A percentile compares a stretch with the other conserved stretches of the same genome.
phyloP scores from a whole-genome alignment of 179 eudicot species.

The Gypsophila paniculata region DNA sequence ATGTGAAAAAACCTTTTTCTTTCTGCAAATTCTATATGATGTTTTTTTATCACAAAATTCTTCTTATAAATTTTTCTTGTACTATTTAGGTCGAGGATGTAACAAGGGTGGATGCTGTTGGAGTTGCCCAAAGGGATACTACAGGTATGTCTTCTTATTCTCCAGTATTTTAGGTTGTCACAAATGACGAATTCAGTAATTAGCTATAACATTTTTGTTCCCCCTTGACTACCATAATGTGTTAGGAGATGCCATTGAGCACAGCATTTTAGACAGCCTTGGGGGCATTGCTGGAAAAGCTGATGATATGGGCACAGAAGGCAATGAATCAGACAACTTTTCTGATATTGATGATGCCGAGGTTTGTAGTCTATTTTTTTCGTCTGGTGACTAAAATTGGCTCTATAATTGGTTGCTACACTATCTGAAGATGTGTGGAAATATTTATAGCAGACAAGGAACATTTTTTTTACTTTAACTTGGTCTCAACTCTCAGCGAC shows the following conservation, averaged over 20 bases:
- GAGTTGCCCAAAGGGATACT: constrained; percentile 24
- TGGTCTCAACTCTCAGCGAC: background rate
- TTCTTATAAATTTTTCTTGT: background rate
- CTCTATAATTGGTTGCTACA: background rate
- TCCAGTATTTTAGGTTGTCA: background rate
- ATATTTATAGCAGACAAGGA: background rate
- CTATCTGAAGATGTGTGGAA: constrained; percentile 2
- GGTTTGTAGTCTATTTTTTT: constrained; percentile 34
- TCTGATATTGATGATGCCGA: constrained; percentile 72
- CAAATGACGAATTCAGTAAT: background rate
- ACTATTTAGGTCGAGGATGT: constrained; percentile 29
- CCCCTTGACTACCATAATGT: constrained; percentile 3
- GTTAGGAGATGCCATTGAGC: constrained; percentile 23
- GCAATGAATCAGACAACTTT: constrained; percentile 50
- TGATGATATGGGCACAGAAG: constrained; percentile 28
- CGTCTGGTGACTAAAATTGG: background rate
- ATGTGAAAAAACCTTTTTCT: background rate
- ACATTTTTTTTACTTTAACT: background rate
- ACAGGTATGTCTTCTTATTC: constrained; percentile 15
- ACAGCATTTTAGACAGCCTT: constrained; percentile 16
- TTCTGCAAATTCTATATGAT: background rate
- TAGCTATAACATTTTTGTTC: constrained; percentile 9
- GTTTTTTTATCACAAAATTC: background rate
- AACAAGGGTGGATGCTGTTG: constrained; percentile 17
- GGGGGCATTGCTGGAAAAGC: constrained; percentile 20